These are phyloP conservation scores for Kluyveromyces sp. DNA, from an alignment of 1,139 yeast genomes.

Conservation along the genomic window DNA sequence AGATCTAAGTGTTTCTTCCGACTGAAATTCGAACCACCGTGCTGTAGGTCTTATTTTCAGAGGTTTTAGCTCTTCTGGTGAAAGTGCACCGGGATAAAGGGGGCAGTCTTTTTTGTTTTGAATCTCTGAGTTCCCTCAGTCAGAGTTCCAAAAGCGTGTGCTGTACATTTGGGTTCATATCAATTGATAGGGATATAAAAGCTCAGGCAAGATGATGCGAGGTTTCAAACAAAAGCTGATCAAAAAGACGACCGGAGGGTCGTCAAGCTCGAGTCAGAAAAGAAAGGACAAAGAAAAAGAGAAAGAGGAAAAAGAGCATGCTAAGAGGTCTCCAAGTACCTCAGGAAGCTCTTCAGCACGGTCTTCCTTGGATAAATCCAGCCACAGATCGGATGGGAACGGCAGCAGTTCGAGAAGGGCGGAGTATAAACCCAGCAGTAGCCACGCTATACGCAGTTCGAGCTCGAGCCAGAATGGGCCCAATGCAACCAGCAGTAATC, in stretches of 20 bases:
- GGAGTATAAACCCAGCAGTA: conserved; percentile 5
- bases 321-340: conserved; percentile 8
- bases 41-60: too few relatives aligned
- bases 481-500: not conserved
- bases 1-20: too few relatives aligned
- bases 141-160: not conserved
- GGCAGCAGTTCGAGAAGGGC: conserved; percentile 2
- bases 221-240: conserved; percentile 39
- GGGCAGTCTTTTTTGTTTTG: too few relatives aligned
- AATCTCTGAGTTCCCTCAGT: too few relatives aligned
- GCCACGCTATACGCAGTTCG: not conserved
- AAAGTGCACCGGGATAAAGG: too few relatives aligned
- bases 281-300: conserved; percentile 26
- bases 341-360: conserved; percentile 9
- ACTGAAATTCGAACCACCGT: too few relatives aligned
- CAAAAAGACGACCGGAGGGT: conserved; percentile 30
- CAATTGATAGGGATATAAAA: not conserved
- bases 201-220: conserved; percentile 37
- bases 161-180: not conserved
- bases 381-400: conserved; percentile 4
- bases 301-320: conserved; percentile 12
- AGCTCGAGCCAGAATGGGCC: not conserved
- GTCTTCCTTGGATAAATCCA: conserved; percentile 11
- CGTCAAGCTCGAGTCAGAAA: conserved; percentile 20
- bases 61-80: too few relatives aligned